Evolutionary conservation across 169 alveolate species (phyloP), one percentile per base, ranked within the genome.

Genomic region (Ichthyophthirius multifiliis): DNA sequence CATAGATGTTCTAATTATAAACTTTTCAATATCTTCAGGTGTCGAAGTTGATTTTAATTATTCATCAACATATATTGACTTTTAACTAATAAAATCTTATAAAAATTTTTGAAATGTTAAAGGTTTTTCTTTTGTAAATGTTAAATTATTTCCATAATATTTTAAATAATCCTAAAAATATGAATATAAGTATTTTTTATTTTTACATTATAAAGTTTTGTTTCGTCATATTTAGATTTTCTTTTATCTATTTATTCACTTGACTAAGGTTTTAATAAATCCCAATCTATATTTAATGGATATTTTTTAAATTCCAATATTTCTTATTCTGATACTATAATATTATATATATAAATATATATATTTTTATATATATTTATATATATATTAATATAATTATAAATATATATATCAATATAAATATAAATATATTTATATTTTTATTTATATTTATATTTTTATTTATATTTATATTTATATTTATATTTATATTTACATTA

Each of bases 221-320:
- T 9, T 55, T 55, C 31, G 16, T 55, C 31, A 27, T 55, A 55
- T 27, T 16, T 20, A 10, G 71, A 34, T 39, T 20, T 27, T 27
- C 71, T 34, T 10, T 55, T 55, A 13, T 55, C 71, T 15, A 55
- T 55, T 55, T 55, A 34, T 27, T 55, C 71, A 10, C 31, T 7
- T 20, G 71, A 27, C 31, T 23, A 27, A 27, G 71, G 41, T 7
- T 55, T 55, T 55, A 55, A 55, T 10, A 12, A 27, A 55, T 27
- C 18, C 71, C 71, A 55, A 55, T 55, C 71, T 12, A 55, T 55
- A 55, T 55, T 55, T 55, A 55, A 55, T 4, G 71, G 71, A 55
- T 27, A 27, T 39, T 55, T 16, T 23, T 55, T 55, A 7, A 55
- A 55, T 27, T 55, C 71, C 39, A 13, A 27, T 27, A 55, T 55